phyloP scores from a whole-genome alignment of 441 rosid genomes.

The Isatis lusitanica region DNA sequence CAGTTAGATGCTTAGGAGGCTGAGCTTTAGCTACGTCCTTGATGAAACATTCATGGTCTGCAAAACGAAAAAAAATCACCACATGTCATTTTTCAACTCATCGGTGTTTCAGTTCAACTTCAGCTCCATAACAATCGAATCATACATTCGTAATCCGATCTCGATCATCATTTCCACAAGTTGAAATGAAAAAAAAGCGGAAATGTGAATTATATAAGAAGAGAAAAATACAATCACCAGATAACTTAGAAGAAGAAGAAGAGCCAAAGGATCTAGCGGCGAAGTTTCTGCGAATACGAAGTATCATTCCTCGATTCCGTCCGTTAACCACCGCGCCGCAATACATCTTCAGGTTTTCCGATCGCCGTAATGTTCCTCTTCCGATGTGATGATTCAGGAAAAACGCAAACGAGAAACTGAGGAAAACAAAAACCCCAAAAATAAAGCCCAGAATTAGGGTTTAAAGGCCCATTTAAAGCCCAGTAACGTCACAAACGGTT shows the following conservation, averaged over 20 bases:
- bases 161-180: constrained; percentile 7
- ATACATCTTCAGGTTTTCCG: constrained; percentile 33
- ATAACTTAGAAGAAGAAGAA: constrained; percentile 35
- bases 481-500: not conserved
- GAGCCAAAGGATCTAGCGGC: constrained; percentile 40
- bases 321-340: constrained; percentile 44
- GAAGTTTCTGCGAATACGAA: constrained; percentile 31
- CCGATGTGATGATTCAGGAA: constrained; percentile 17
- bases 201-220: constrained; percentile 11
- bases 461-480: constrained; percentile 30
- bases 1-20: constrained; percentile 68
- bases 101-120: not conserved
- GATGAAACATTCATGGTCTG: constrained; percentile 65
- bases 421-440: not conserved
- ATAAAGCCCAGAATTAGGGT: constrained; percentile 22
- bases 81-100: not conserved
- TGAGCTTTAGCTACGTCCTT: constrained; percentile 64
- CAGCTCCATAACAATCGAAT: not conserved
- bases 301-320: constrained; percentile 40
- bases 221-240: constrained; percentile 37
- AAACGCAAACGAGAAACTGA: not conserved
- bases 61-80: constrained; percentile 19
- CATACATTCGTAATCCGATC: not conserved
- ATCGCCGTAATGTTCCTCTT: constrained; percentile 31
- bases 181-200: not conserved